phyloP scores from a whole-genome alignment of 805 yeast genomes.

The Candida anglica region DNA sequence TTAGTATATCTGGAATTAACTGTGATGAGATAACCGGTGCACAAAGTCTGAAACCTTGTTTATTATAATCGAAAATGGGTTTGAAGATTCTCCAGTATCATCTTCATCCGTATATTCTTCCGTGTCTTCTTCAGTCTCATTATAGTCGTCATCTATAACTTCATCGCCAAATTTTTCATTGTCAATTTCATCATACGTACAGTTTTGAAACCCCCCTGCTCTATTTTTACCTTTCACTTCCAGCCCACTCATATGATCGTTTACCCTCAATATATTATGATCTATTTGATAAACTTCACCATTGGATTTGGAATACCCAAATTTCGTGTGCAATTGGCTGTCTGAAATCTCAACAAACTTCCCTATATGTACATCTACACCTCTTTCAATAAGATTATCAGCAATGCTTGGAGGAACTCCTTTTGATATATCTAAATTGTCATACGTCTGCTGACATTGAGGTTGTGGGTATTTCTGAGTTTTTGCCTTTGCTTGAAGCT shows the following conservation, averaged over 20 bases:
- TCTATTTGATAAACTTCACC: conserved; percentile 39
- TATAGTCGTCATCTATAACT: conserved; percentile 14
- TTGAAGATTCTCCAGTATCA: conserved; percentile 3
- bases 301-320: conserved; percentile 38
- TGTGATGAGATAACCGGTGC: no score
- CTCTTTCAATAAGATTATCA: conserved; percentile 41
- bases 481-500: conserved; percentile 15
- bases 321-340: conserved; percentile 40
- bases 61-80: conserved; percentile 9
- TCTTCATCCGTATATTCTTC: background rate
- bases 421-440: conserved; percentile 33
- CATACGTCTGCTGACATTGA: conserved; percentile 28
- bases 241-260: background rate
- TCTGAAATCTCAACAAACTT: conserved; percentile 42
- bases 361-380: conserved; percentile 48
- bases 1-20: conserved; percentile 2
- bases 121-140: conserved; percentile 2
- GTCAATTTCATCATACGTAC: conserved; percentile 39
- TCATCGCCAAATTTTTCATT: conserved; percentile 30
- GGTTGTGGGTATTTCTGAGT: conserved; percentile 17
- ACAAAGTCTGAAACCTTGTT: no score
- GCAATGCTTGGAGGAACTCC: conserved; percentile 46
- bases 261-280: no score
- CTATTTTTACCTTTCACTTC: background rate
- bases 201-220: conserved; percentile 28